Evolutionary conservation across 352 stramenopile genomes (phyloP).

Genomic region (Globisporangium nunn): DNA sequence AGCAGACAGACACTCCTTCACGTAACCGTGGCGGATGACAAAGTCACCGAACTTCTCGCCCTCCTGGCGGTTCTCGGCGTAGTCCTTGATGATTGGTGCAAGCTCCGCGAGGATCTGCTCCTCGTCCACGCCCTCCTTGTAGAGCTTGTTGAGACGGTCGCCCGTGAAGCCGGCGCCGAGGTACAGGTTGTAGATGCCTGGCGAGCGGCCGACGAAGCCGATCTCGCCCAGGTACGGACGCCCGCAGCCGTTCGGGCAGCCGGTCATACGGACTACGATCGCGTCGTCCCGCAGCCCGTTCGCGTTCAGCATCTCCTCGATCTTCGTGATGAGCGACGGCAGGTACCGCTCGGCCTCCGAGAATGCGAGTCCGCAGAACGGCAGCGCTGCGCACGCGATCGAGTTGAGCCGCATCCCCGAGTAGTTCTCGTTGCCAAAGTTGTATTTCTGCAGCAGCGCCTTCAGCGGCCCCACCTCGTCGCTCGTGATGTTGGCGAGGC

Average conservation of each 20-base stretch:
- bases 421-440: conserved; percentile 84
- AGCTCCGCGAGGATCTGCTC: conserved; percentile 69
- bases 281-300: conserved; percentile 91
- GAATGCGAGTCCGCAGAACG: conserved; percentile 96
- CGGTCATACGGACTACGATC: conserved; percentile 98
- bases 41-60: conserved; percentile 83
- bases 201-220: conserved; percentile 94
- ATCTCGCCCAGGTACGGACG: conserved; percentile 97
- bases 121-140: conserved; percentile 76
- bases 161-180: conserved; percentile 84
- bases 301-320: conserved; percentile 88
- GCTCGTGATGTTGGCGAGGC: conserved; percentile 90
- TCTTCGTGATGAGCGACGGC: conserved; percentile 89
- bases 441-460: conserved; percentile 87
- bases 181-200: conserved; percentile 96
- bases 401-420: conserved; percentile 76
- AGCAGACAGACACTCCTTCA: conserved; percentile 57
- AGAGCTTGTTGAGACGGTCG: conserved; percentile 78
- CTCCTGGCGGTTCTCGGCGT: conserved; percentile 50
- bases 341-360: conserved; percentile 94
- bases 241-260: conserved; percentile 96
- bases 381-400: conserved; percentile 94
- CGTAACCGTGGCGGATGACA: conserved; percentile 65
- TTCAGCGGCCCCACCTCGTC: conserved; percentile 90
- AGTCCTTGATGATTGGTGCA: conserved; percentile 72